These are phyloP conservation scores for Neonectria faginata DNA, from an alignment of 2,329 filamentous ascomycete species.

Conservation along the genomic window DNA sequence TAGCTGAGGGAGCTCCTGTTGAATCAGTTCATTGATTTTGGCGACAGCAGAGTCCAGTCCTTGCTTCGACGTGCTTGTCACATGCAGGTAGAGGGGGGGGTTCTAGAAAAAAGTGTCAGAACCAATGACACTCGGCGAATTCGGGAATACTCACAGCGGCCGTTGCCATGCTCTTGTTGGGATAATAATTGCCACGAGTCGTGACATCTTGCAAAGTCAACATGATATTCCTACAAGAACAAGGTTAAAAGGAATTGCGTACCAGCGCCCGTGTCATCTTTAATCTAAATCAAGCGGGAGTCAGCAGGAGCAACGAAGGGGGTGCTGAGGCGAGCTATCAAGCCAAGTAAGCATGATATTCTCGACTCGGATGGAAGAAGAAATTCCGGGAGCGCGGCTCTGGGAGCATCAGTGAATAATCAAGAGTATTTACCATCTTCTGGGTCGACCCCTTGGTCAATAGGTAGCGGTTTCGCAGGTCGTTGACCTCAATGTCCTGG, in stretches of 20 bases:
- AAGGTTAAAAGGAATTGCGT: slow-evolving; percentile 65
- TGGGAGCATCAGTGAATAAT: slow-evolving; percentile 53
- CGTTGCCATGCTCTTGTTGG: slow-evolving; percentile 97
- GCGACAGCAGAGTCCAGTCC: slow-evolving; percentile 89
- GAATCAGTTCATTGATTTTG: slow-evolving; percentile 94
- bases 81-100: slow-evolving; percentile 92
- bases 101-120: slow-evolving; percentile 66
- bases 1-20: slow-evolving; percentile 93
- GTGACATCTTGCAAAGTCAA: slow-evolving; percentile 90
- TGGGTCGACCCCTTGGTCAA: slow-evolving; percentile 97
- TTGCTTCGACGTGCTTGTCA: slow-evolving; percentile 91
- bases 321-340: slow-evolving; percentile 71
- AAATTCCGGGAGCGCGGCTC: slow-evolving; percentile 50
- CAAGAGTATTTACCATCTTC: slow-evolving; percentile 96
- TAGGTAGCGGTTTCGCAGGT: slow-evolving; percentile 94
- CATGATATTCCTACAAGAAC: slow-evolving; percentile 62
- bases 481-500: slow-evolving; percentile 99
- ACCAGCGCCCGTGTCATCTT: slow-evolving; percentile 99
- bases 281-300: slow-evolving; percentile 95
- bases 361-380: slow-evolving; percentile 62
- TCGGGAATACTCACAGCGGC: slow-evolving; percentile 76
- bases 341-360: slow-evolving; percentile 77
- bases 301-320: slow-evolving; percentile 94
- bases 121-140: background rate
- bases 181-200: slow-evolving; percentile 94